These are phyloP conservation scores for Yamadazyma takamatsuzukensis DNA, from an alignment of 805 yeast genomes.

Conservation along the genomic window DNA sequence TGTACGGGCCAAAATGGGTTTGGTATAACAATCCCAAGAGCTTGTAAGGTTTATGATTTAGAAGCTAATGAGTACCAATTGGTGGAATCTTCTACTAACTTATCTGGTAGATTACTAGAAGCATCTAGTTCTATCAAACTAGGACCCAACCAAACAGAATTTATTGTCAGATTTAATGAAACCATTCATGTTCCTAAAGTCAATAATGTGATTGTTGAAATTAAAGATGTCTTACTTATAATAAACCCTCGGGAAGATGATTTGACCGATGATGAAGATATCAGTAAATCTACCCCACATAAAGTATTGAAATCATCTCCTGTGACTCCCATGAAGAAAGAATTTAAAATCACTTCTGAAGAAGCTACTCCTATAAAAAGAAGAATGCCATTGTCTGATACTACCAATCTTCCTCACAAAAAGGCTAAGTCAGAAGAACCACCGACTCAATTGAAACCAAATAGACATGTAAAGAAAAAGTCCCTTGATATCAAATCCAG, in stretches of 20 bases:
- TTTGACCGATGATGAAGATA: constrained; percentile 44
- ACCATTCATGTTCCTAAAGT: constrained; percentile 60
- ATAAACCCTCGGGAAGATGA: constrained; percentile 47
- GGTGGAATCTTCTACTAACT: constrained; percentile 6
- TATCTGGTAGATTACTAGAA: constrained; percentile 4
- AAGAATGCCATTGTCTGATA: constrained; percentile 2
- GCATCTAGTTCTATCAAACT: constrained; percentile 35
- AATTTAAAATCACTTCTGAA: constrained; percentile 15
- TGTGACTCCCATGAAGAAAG: constrained; percentile 13
- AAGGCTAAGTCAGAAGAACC: constrained; percentile 36
- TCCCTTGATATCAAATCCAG: no score
- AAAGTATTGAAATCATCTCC: constrained; percentile 6
- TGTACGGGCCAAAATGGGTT: constrained; percentile 87
- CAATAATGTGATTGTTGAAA: constrained; percentile 60
- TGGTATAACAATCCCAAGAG: constrained; percentile 57
- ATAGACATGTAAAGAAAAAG: no score
- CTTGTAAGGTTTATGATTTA: constrained; percentile 26
- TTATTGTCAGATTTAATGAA: constrained; percentile 60
- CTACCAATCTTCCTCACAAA: constrained; percentile 8
- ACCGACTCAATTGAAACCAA: no score
- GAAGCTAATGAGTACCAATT: constrained; percentile 19
- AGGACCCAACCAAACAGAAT: constrained; percentile 45
- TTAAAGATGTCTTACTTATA: constrained; percentile 61
- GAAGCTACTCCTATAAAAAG: constrained; percentile 17
- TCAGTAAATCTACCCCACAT: constrained; percentile 1